Evolutionary conservation across 306 rosid genomes (phyloP).

Genomic region (Begonia masoniana): DNA sequence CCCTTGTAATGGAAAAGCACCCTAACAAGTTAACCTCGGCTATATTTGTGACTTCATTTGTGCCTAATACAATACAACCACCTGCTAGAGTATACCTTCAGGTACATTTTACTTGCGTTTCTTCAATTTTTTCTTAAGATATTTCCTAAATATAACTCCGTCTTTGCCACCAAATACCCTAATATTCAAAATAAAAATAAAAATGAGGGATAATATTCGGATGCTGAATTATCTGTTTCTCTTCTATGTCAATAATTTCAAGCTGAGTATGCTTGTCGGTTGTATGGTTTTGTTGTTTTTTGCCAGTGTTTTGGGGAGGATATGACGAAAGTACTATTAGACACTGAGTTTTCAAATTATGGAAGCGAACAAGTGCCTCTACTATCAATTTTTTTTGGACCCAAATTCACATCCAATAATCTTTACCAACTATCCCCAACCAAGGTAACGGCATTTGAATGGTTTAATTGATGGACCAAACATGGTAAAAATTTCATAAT

Average conservation of each 20-base stretch:
- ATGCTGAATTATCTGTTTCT: not conserved
- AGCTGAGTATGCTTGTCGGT: too few species aligned
- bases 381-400: conserved; percentile 26
- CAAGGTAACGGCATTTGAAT: conserved; percentile 22
- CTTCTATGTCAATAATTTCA: not conserved
- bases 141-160: too few species aligned
- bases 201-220: too few species aligned
- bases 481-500: too few species aligned
- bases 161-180: too few species aligned
- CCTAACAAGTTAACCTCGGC: conserved; percentile 35
- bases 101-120: conserved; percentile 14
- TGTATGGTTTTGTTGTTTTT: not conserved
- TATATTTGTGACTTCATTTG: conserved; percentile 48
- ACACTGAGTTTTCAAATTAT: conserved; percentile 13
- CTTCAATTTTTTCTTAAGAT: too few species aligned
- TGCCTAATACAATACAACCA: conserved; percentile 34
- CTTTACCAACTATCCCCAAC: conserved; percentile 37
- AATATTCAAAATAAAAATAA: too few species aligned
- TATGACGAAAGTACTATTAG: conserved; percentile 20
- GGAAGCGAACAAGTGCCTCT: conserved; percentile 17
- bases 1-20: conserved; percentile 51
- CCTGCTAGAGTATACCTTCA: conserved; percentile 40
- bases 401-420: conserved; percentile 10
- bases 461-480: too few species aligned
- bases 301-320: conserved; percentile 13